Conservation (phyloP, 306 rosid species). For the Acacia crassicarpa region DNA sequence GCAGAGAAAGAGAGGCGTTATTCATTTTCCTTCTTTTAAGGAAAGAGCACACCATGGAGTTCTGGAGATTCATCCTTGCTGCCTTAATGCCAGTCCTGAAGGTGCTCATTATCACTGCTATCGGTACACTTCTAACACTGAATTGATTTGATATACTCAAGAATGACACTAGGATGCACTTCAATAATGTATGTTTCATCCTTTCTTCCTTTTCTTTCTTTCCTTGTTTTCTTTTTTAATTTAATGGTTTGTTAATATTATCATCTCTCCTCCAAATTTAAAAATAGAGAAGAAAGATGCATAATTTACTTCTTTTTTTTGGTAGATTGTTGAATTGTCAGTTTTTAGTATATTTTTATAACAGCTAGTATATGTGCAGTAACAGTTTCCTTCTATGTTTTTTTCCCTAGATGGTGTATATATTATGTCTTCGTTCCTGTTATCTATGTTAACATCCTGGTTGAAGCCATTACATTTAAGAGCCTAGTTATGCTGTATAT, state of each 20-base stretch:
- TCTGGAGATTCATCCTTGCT: constrained; percentile 40
- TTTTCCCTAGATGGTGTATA: constrained; percentile 23
- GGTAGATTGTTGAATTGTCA: not conserved
- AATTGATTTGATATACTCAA: constrained; percentile 33
- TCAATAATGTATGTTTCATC: constrained; percentile 33
- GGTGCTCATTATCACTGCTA: constrained; percentile 37
- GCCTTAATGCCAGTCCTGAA: constrained; percentile 49
- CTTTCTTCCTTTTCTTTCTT: not conserved
- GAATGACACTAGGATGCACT: constrained; percentile 34
- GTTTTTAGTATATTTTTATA: not conserved
- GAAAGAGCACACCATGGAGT: constrained; percentile 12
- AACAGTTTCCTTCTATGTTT: not conserved
- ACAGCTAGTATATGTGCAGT: not conserved
- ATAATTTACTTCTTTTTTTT: too few species aligned
- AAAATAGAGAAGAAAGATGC: too few species aligned
- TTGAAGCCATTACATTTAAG: constrained; percentile 34
- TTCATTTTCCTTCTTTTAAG: too few species aligned
- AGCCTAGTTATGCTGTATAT: constrained; percentile 41
- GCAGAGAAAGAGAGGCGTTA: too few species aligned
- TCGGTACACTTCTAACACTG: constrained; percentile 40
- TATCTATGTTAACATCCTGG: constrained; percentile 37
- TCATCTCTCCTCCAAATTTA: too few species aligned
- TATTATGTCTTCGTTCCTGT: constrained; percentile 38
- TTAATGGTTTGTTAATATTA: too few species aligned
- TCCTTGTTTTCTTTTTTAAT: not conserved